Percentiles rank a stretch among this genome's conserved stretches.
Conservation (phyloP, 345 rosid genomes). For the Dipteronia sinensis region DNA sequence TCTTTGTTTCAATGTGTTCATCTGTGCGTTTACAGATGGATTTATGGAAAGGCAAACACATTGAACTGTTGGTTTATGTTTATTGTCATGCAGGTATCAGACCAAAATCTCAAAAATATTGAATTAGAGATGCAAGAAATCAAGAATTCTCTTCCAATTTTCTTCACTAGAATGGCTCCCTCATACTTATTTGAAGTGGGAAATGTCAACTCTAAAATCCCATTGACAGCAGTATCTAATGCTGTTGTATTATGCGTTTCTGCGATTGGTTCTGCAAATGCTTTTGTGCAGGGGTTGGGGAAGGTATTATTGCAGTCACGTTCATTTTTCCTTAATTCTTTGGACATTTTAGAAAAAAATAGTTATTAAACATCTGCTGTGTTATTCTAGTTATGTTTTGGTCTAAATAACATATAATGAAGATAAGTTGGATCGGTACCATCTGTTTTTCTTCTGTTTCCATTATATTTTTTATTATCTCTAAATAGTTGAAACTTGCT, state of each 20-base stretch:
- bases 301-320: slow-evolving; percentile 41
- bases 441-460: neutral
- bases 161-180: slow-evolving; percentile 63
- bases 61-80: slow-evolving; percentile 24
- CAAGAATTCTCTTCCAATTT: slow-evolving; percentile 54
- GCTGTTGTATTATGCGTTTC: slow-evolving; percentile 64
- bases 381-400: neutral
- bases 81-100: slow-evolving; percentile 45
- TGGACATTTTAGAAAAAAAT: neutral
- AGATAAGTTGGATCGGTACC: neutral
- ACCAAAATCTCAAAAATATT: slow-evolving; percentile 45
- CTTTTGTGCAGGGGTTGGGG: slow-evolving; percentile 54
- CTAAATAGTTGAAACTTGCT: slow-evolving; percentile 16
- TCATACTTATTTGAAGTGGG: slow-evolving; percentile 52
- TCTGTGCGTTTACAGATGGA: neutral
- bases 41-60: neutral
- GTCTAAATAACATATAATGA: slow-evolving; percentile 1
- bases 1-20: neutral
- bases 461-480: neutral
- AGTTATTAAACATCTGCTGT: neutral
- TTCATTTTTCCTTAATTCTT: no score
- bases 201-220: slow-evolving; percentile 36
- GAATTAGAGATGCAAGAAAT: slow-evolving; percentile 49
- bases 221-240: slow-evolving; percentile 36
- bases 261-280: slow-evolving; percentile 71